phyloP scores from a whole-genome alignment of 179 eudicot genomes.

The Actinidia polygama region DNA sequence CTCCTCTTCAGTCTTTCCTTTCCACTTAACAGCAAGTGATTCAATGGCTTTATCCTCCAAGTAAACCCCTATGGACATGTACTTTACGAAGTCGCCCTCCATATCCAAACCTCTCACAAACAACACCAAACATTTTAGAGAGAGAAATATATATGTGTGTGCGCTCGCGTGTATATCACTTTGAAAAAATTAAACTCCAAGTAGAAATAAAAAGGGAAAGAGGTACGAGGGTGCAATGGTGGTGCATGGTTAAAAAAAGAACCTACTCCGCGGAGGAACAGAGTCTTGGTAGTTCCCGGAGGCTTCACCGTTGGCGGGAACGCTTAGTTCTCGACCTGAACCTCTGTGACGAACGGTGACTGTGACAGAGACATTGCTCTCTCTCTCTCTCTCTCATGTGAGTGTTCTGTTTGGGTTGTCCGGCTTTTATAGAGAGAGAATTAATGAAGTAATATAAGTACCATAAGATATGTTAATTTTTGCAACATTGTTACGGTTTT shows the following conservation, averaged over 20 bases:
- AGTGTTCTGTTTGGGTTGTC: too few species aligned
- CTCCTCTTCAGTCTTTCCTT: slow-evolving; percentile 59
- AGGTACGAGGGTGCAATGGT: neutral
- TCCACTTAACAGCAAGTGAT: slow-evolving; percentile 75
- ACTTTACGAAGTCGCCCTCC: slow-evolving; percentile 60
- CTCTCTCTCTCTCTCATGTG: neutral
- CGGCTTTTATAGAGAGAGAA: too few species aligned
- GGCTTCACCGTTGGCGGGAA: slow-evolving; percentile 65
- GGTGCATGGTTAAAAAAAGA: neutral
- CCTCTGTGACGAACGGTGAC: slow-evolving; percentile 34
- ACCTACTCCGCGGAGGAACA: slow-evolving; percentile 91
- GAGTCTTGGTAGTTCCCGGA: slow-evolving; percentile 53
- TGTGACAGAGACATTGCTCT: slow-evolving; percentile 24
- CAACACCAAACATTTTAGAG: neutral
- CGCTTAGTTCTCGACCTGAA: slow-evolving; percentile 51
- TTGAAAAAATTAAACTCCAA: neutral
- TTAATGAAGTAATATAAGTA: too few species aligned
- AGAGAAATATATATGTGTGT: neutral
- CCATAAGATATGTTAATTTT: too few species aligned
- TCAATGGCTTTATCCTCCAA: slow-evolving; percentile 57
- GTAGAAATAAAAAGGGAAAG: too few species aligned
- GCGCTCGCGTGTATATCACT: neutral
- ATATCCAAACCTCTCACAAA: slow-evolving; percentile 62
- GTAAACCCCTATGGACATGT: slow-evolving; percentile 78
- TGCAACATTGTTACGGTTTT: too few species aligned